Evolutionary conservation across 108 stramenopile genomes (phyloP), one percentile per base, ranked within the genome.

Genomic region (Hondaea fermentalgiana): DNA sequence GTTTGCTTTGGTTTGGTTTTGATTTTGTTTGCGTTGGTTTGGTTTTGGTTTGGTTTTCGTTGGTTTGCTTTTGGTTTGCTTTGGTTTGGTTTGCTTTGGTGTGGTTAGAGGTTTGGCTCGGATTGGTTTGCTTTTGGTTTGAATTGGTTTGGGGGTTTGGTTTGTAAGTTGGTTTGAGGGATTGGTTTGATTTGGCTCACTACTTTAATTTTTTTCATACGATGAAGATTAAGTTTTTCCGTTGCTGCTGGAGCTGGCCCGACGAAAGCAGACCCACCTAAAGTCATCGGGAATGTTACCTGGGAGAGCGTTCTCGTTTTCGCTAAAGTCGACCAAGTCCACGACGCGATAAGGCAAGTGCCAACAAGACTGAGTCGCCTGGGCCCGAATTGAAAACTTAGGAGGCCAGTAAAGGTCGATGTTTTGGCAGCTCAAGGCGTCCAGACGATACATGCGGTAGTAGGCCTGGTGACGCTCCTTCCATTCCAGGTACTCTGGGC

Each of bases 401-500:
- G 64, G 64, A 23, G 64, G 64, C 64, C 64, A 69, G 10, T 16
- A 42, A 28, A 69, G 8, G 8, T 28, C 25, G 42, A 69, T 69
- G 64, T 42, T 42, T 6, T 69, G 12, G 0, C 14, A 8, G 14
- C 42, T 8, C 3, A 16, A 8, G 10, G 3, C 42, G 42, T 69
- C 64, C 14, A 3, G 10, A 17, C 64, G 64, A 23, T 23, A 69
- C 8, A 42, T 10, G 6, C 42, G 8, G 64, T 23, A 69, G 64
- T 23, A 69, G 4, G 42, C 89, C 72, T 97, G 97, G 90, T 97
- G 96, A 10, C 98, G 93, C 91, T 98, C 99, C 94, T 97, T 97
- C 99, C 99, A 99, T 43, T 96, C 89, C 72, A 97, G 88, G 93
- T 99, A 98, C 8, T 89, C 93, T 16, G 95, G 92, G 45, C 95